Evolutionary conservation across 306 rosid species (phyloP).

Genomic region (Pterocarpus macrocarpus): DNA sequence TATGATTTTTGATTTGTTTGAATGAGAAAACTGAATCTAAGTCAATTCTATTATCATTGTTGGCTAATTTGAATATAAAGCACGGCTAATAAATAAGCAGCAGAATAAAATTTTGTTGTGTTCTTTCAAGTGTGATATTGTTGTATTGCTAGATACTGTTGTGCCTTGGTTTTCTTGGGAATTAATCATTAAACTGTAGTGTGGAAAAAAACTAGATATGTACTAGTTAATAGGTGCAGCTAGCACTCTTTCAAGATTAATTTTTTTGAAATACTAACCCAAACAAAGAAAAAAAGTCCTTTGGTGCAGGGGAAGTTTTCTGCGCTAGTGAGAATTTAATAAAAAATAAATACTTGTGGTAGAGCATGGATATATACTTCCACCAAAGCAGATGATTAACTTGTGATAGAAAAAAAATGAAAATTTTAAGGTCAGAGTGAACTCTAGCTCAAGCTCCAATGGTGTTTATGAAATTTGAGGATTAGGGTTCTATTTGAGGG

Average conservation of each 20-base stretch:
- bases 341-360: too few species aligned
- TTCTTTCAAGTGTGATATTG: conserved; percentile 1
- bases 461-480: too few species aligned
- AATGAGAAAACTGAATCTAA: background rate
- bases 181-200: conserved; percentile 8
- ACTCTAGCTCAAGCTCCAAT: too few species aligned
- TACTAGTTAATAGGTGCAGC: background rate
- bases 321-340: too few species aligned
- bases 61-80: background rate
- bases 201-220: background rate
- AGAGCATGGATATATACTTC: too few species aligned
- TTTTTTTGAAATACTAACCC: background rate
- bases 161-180: background rate
- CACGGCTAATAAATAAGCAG: background rate
- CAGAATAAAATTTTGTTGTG: background rate
- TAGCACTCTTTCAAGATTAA: too few species aligned
- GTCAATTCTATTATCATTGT: conserved; percentile 16
- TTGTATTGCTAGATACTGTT: conserved; percentile 20
- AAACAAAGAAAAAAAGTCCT: too few species aligned
- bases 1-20: conserved; percentile 18
- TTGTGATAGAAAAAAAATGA: too few species aligned
- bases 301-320: too few species aligned
- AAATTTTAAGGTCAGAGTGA: too few species aligned
- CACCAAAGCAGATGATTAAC: too few species aligned
- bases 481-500: too few species aligned